Conservation (phyloP, 129 eudicot species). For the Flaveria sonorensis region DNA sequence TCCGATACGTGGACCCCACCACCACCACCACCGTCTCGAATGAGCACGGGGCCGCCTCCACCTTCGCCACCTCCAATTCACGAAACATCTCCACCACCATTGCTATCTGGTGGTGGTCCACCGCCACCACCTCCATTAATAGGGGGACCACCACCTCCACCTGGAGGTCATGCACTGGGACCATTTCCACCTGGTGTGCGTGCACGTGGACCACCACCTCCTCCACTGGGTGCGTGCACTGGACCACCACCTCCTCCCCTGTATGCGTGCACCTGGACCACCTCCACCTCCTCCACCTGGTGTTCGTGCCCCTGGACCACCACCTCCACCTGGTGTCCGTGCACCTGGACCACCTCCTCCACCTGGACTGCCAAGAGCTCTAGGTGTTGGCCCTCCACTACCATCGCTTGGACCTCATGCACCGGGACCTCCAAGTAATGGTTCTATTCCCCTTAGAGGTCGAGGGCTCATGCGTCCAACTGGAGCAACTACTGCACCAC, state of each 20-base stretch:
- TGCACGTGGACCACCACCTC: no score
- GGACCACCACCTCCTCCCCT: constrained; percentile 58
- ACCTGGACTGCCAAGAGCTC: constrained; percentile 71
- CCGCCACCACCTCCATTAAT: constrained; percentile 4
- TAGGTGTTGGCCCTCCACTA: constrained; percentile 77
- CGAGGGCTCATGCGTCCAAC: constrained; percentile 67
- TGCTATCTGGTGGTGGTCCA: constrained; percentile 18
- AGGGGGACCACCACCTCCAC: constrained; percentile 43
- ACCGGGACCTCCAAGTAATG: constrained; percentile 53
- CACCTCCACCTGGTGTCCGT: not conserved
- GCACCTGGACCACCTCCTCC: constrained; percentile 77
- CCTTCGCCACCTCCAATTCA: constrained; percentile 6
- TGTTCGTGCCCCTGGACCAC: constrained; percentile 31
- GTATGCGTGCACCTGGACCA: constrained; percentile 29
- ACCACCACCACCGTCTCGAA: constrained; percentile 54
- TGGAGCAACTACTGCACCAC: constrained; percentile 50
- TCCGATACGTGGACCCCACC: constrained; percentile 51
- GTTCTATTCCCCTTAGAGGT: constrained; percentile 57
- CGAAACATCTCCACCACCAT: constrained; percentile 36
- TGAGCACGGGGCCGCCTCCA: not conserved
- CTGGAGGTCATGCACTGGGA: constrained; percentile 26
- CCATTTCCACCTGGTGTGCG: constrained; percentile 44
- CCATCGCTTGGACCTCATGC: constrained; percentile 68
- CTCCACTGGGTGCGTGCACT: constrained; percentile 20
- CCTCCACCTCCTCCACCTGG: constrained; percentile 57